A percentile compares a stretch with the other conserved stretches of the same genome.
These are phyloP conservation scores for Pseudogymnoascus sp. DNA, from an alignment of 2,329 filamentous ascomycete species.

Conservation along the genomic window DNA sequence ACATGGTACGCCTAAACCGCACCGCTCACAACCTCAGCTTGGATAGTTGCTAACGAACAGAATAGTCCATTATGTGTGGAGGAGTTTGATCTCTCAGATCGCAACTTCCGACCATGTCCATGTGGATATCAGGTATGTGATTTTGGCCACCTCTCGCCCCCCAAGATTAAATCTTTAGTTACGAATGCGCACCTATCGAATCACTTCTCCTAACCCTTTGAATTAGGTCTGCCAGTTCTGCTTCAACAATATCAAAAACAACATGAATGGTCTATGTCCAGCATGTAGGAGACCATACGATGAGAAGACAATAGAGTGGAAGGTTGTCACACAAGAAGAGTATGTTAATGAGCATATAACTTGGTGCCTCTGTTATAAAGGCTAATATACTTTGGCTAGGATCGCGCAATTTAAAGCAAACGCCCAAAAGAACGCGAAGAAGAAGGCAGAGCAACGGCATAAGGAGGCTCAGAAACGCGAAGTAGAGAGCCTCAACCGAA, in stretches of 20 bases:
- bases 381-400: conserved; percentile 35
- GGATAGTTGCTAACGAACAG: conserved; percentile 22
- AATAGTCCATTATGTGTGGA: conserved; percentile 91
- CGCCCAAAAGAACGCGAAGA: conserved; percentile 86
- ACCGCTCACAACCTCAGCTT: conserved; percentile 10
- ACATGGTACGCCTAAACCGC: conserved; percentile 45
- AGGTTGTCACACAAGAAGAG: conserved; percentile 92
- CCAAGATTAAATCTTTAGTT: not conserved
- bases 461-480: conserved; percentile 96
- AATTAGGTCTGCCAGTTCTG: conserved; percentile 95
- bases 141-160: not conserved
- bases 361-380: not conserved
- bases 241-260: conserved; percentile 98
- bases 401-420: conserved; percentile 68
- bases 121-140: conserved; percentile 86
- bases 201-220: not conserved
- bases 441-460: conserved; percentile 74
- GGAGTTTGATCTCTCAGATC: conserved; percentile 95
- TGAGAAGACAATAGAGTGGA: conserved; percentile 95
- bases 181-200: not conserved
- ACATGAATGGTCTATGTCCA: conserved; percentile 95
- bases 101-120: conserved; percentile 92
- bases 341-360: conserved; percentile 40
- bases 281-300: conserved; percentile 93
- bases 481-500: conserved; percentile 88